phyloP scores from a whole-genome alignment of 1,284 basidiomycete species.

The Amylostereum areolatum region DNA sequence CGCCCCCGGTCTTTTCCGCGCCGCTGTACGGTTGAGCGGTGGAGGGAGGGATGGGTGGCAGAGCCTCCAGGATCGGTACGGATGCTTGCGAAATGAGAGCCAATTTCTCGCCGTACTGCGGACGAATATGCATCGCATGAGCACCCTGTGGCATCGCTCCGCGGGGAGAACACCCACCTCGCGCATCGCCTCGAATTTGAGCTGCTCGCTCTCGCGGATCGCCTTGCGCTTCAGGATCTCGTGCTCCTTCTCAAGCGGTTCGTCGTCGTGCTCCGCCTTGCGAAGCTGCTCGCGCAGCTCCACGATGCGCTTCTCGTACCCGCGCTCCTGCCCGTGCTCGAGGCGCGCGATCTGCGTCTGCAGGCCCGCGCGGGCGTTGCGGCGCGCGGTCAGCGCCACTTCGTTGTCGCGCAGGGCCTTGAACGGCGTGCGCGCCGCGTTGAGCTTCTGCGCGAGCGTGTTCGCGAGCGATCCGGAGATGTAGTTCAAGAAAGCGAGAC shows the following conservation, averaged over 20 bases:
- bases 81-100: constrained; percentile 66
- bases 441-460: constrained; percentile 53
- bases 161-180: constrained; percentile 43
- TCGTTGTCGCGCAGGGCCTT: constrained; percentile 72
- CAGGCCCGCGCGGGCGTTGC: constrained; percentile 50
- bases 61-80: constrained; percentile 46
- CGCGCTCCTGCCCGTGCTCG: constrained; percentile 58
- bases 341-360: constrained; percentile 56
- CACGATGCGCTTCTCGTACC: constrained; percentile 51
- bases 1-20: constrained; percentile 52
- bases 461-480: constrained; percentile 60
- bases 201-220: constrained; percentile 60
- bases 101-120: constrained; percentile 71
- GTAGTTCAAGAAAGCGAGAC: constrained; percentile 73
- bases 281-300: constrained; percentile 62
- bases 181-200: constrained; percentile 71
- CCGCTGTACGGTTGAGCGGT: constrained; percentile 50
- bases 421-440: constrained; percentile 55
- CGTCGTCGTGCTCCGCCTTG: constrained; percentile 59
- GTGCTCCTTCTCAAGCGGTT: constrained; percentile 57
- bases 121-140: constrained; percentile 1
- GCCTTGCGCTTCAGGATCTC: constrained; percentile 69
- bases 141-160: neutral
- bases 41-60: constrained; percentile 61
- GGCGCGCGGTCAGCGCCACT: constrained; percentile 48